A percentile compares a stretch with the other conserved stretches of the same genome.
phyloP scores from a whole-genome alignment of 1,139 yeast genomes.

The Protomyces arabidopsidicola region DNA sequence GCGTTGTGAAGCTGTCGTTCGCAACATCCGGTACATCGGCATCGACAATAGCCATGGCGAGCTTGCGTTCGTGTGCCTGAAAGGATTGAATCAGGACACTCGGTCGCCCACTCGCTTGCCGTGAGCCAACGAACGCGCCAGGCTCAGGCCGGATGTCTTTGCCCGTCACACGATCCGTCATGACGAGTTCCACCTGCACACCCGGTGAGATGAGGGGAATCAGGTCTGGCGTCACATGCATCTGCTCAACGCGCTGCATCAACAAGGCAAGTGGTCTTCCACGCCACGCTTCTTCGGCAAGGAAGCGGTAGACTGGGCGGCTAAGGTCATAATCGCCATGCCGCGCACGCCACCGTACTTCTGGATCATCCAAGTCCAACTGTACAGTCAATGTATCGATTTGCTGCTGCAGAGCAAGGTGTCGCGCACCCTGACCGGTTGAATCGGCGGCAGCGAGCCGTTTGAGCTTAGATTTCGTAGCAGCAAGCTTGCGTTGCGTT shows the following conservation, averaged over 20 bases:
- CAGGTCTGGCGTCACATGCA: conserved; percentile 87
- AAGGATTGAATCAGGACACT: conserved; percentile 69
- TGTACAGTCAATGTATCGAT: conserved; percentile 26
- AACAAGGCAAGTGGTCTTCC: conserved; percentile 59
- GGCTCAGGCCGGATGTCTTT: conserved; percentile 52
- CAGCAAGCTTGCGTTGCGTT: conserved; percentile 26
- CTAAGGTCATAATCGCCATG: conserved; percentile 52
- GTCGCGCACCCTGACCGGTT: conserved; percentile 3
- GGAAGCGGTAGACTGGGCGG: conserved; percentile 72
- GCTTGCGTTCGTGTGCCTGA: conserved; percentile 51
- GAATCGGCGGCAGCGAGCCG: conserved; percentile 12
- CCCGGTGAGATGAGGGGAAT: conserved; percentile 82
- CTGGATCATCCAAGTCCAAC: conserved; percentile 34
- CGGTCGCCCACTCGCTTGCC: conserved; percentile 71
- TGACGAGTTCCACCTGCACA: conserved; percentile 69
- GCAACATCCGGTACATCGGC: conserved; percentile 84
- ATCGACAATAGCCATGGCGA: conserved; percentile 75
- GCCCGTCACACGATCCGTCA: conserved; percentile 61
- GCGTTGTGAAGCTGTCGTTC: conserved; percentile 64
- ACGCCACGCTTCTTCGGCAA: conserved; percentile 69
- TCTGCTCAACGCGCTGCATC: conserved; percentile 85
- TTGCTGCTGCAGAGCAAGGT: conserved; percentile 18
- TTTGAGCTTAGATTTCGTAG: conserved; percentile 15
- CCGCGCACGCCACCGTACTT: conserved; percentile 31
- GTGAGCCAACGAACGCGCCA: conserved; percentile 56